phyloP scores from a whole-genome alignment of 768 basidiomycete genomes.

The Pulveroboletus sp. region DNA sequence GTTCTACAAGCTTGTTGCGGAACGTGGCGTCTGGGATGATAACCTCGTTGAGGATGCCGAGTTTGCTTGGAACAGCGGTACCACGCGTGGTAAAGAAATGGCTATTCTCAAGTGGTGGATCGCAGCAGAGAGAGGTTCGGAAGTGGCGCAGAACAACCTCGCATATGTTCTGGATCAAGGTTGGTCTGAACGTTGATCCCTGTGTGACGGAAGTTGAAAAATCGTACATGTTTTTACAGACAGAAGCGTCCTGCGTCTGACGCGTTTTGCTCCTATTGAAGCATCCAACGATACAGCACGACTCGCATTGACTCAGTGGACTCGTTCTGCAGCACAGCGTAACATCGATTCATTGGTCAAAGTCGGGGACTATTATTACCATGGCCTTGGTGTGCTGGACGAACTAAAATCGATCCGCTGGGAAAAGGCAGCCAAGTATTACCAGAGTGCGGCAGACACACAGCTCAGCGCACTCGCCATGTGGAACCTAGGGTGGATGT shows the following conservation, averaged over 20 bases:
- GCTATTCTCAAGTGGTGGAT: conserved; percentile 96
- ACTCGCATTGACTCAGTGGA: conserved; percentile 90
- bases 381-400: conserved; percentile 77
- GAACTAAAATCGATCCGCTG: conserved; percentile 62
- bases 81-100: conserved; percentile 69
- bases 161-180: conserved; percentile 93
- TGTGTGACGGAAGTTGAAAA: conserved; percentile 25
- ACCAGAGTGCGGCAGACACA: conserved; percentile 92
- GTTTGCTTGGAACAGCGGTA: conserved; percentile 64
- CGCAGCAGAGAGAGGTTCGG: conserved; percentile 88
- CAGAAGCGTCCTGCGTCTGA: conserved; percentile 63
- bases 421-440: conserved; percentile 92
- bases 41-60: conserved; percentile 82
- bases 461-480: conserved; percentile 91
- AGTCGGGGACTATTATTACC: conserved; percentile 96
- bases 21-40: conserved; percentile 86
- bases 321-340: conserved; percentile 86
- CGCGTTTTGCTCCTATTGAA: conserved; percentile 65
- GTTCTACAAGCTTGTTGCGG: conserved; percentile 90
- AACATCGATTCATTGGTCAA: conserved; percentile 98
- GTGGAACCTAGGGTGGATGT: conserved; percentile 99
- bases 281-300: conserved; percentile 81
- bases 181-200: conserved; percentile 34
- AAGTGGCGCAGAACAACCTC: conserved; percentile 93
- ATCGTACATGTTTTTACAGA: conserved; percentile 42